Base-by-base conservation (phyloP, 805 yeast genomes). In the Torulaspora delbrueckii region DNA sequence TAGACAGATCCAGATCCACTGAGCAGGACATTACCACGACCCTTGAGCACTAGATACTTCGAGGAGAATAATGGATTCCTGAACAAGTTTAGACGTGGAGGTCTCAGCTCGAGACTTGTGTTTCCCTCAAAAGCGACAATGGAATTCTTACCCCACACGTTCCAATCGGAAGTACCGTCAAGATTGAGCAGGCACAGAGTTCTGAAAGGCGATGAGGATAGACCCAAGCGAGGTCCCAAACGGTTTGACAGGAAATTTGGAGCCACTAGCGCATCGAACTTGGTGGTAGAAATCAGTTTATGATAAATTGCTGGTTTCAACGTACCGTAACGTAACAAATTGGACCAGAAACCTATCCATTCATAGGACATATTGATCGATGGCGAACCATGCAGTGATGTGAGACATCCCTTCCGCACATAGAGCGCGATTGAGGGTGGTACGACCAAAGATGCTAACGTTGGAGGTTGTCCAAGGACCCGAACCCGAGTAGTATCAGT, bases 131-230 rank as follows among this genome's bases (percentile, higher is more conserved):
- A 62, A 1, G 64, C 62, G 8, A 63, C 56, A 24, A 63, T 49
- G 1, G 65, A 51, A 43, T 58, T 47, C 32, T 51, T 48, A 7
- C 64, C 65, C 53, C 54, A 57, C 2, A 63, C 53, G 37, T 56
- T 57, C 68, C 68, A 63, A 47, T 63, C 68, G 8, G 43, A 39
- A 1, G 60, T 46, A 3, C 68, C 68, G 23, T 53, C 49, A 25
- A 55, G 45, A 13, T 47, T 44, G 31, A 55, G 24, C 4, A 55
- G 47, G 37, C 58, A 57, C 12, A 57, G 40, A 5, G 54, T 55
- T 42, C 51, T 50, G 35, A 54, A 54, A 1, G 55, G 54, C 8
- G 53, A 45, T 10, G 53, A 47, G 3, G 57, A 50, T 22, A 50
- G 44, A 3, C 57, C 57, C 39, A 54, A 39, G 42, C 54, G 43